A percentile compares a stretch with the other conserved stretches of the same genome.
These are phyloP conservation scores for Citeromyces hawaiiensis DNA, from an alignment of 1,139 yeast genomes.

Conservation along the genomic window DNA sequence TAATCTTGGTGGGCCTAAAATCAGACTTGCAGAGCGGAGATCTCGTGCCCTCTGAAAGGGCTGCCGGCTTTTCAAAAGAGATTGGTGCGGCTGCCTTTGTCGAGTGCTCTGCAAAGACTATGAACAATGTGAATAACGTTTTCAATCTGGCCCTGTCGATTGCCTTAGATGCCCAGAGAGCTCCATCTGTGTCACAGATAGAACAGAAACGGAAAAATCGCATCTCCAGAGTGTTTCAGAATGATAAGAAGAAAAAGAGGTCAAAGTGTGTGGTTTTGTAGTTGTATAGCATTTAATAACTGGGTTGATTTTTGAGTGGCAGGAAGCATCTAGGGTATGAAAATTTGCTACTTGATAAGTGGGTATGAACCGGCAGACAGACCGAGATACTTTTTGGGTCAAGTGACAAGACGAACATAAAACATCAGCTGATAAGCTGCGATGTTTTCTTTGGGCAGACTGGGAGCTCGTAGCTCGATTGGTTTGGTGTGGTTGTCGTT, in stretches of 20 bases:
- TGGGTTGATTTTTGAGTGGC: too few relatives aligned
- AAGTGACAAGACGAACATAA: too few relatives aligned
- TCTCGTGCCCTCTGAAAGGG: conserved; percentile 27
- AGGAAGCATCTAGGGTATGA: too few relatives aligned
- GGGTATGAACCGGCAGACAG: too few relatives aligned
- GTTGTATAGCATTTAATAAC: too few relatives aligned
- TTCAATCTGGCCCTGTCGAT: conserved; percentile 28
- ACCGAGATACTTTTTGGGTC: too few relatives aligned
- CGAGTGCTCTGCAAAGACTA: conserved; percentile 66
- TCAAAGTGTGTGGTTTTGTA: neutral
- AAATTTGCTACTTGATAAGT: too few relatives aligned
- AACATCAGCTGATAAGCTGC: too few relatives aligned
- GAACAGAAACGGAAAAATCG: neutral
- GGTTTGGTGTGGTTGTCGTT: too few relatives aligned
- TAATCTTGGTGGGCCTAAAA: conserved; percentile 69
- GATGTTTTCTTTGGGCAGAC: too few relatives aligned
- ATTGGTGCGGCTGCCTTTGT: conserved; percentile 70
- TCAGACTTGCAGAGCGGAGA: conserved; percentile 38
- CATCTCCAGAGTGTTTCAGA: neutral
- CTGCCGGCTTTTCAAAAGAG: conserved; percentile 43
- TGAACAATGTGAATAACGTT: conserved; percentile 52
- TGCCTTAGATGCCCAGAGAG: neutral
- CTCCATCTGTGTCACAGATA: neutral
- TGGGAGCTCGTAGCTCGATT: too few relatives aligned
- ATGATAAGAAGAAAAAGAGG: neutral